Percentiles rank a stretch among this genome's conserved stretches.
These are phyloP conservation scores for Calocybe gangraenosa DNA, from an alignment of 768 basidiomycete genomes.

Conservation along the genomic window DNA sequence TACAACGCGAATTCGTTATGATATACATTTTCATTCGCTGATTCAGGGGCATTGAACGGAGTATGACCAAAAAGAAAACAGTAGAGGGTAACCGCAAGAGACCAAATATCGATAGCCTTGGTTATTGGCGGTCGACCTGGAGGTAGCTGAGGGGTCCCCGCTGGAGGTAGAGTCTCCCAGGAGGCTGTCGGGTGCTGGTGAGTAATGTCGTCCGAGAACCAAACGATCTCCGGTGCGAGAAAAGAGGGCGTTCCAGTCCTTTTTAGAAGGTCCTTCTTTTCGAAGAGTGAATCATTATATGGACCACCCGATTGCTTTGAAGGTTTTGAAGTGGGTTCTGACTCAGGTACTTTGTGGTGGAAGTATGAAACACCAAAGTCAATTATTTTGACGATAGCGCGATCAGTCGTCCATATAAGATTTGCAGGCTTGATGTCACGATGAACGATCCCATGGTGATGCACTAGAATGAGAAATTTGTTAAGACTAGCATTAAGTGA, in stretches of 20 bases:
- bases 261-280: conserved; percentile 33
- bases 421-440: conserved; percentile 99
- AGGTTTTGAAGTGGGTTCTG: conserved; percentile 43
- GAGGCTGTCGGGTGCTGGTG: conserved; percentile 18
- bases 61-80: conserved; percentile 42
- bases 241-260: conserved; percentile 40
- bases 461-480: conserved; percentile 51
- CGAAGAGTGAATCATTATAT: conserved; percentile 31
- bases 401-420: conserved; percentile 85
- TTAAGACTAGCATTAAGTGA: conserved; percentile 5
- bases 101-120: conserved; percentile 45
- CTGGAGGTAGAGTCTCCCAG: conserved; percentile 17
- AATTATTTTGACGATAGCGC: conserved; percentile 89
- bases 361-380: conserved; percentile 99
- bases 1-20: conserved; percentile 37
- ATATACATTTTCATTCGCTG: conserved; percentile 29
- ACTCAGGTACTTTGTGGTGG: conserved; percentile 44
- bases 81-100: conserved; percentile 42
- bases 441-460: conserved; percentile 97
- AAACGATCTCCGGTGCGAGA: conserved; percentile 41
- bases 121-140: conserved; percentile 33
- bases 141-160: conserved; percentile 9
- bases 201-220: conserved; percentile 27
- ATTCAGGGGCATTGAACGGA: conserved; percentile 33
- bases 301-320: conserved; percentile 7